Evolutionary conservation across 768 basidiomycete species (phyloP), one percentile per base, ranked within the genome.

Genomic region (Naganishia kalamii): DNA sequence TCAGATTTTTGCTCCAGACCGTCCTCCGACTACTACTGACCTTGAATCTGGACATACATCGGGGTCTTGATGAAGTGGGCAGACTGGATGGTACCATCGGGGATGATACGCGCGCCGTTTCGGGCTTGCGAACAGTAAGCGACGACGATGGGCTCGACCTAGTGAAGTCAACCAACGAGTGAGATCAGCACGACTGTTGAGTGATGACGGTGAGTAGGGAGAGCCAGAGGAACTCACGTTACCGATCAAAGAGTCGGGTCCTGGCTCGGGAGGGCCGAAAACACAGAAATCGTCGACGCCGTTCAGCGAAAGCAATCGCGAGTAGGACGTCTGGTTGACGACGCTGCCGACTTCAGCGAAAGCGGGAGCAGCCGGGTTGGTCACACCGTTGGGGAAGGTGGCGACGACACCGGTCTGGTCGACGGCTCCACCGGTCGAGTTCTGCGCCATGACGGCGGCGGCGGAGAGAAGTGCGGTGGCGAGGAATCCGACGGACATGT

Each of bases 81-180:
- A 32, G 77, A 74, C 4, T 63, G 65, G 60, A 81, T 72, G 32
- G 80, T 75, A 44, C 81, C 80, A 60, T 81, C 76, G 40, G 81
- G 81, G 62, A 82, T 81, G 46, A 79, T 70, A 44, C 81, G 76
- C 44, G 81, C 79, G 62, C 78, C 75, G 74, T 81, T 81, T 40
- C 81, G 75, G 44, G 73, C 71, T 70, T 84, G 78, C 4, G 48
- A 15, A 29, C 66, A 68, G 17, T 60, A 68, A 21, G 66, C 62
- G 19, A 67, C 66, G 50, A 67, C 66, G n/a, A 62, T 63, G 15
- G 66, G 60, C 41, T 67, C 66, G n/a, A 66, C 43, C 21, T 61
- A 32, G 33, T 5, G 11, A 7, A 23, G 7, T 47, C 40, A 41
- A 10, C 10, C 10, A 41, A 19, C 40, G 11, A 41, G 19, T 41